These are phyloP conservation scores for Chalciporus chontae DNA, from an alignment of 768 basidiomycete species.

Conservation along the genomic window DNA sequence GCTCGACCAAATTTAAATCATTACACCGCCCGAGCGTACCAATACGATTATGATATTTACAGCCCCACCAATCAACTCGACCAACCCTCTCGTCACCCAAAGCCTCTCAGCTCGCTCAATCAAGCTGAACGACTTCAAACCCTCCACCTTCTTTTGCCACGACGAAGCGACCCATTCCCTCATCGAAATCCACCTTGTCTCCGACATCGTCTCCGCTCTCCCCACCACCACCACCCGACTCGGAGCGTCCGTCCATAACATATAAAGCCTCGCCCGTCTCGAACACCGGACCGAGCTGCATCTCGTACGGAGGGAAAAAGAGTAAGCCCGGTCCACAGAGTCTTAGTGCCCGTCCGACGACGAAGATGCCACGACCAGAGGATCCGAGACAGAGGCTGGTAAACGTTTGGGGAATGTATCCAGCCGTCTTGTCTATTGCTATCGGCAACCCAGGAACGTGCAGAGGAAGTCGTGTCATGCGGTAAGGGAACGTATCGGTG, in stretches of 20 bases:
- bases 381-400: constrained; percentile 20
- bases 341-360: constrained; percentile 22
- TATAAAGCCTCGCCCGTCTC: constrained; percentile 22
- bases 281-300: constrained; percentile 28
- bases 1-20: too few relatives aligned
- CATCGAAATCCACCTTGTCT: constrained; percentile 29
- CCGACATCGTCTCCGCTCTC: neutral
- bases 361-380: constrained; percentile 29
- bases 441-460: constrained; percentile 3
- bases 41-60: too few relatives aligned
- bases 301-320: constrained; percentile 28
- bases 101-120: neutral
- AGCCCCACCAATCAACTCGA: too few relatives aligned
- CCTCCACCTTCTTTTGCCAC: constrained; percentile 24
- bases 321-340: constrained; percentile 22
- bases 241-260: constrained; percentile 1
- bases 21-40: too few relatives aligned
- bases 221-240: neutral
- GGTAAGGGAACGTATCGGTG: constrained; percentile 17
- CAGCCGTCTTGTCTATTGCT: neutral
- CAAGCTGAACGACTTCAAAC: constrained; percentile 26
- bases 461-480: constrained; percentile 13
- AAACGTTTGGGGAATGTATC: constrained; percentile 2
- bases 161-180: constrained; percentile 31
- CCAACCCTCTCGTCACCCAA: too few relatives aligned